Conservation (phyloP, 352 stramenopile species). For the Globisporangium lucens region DNA sequence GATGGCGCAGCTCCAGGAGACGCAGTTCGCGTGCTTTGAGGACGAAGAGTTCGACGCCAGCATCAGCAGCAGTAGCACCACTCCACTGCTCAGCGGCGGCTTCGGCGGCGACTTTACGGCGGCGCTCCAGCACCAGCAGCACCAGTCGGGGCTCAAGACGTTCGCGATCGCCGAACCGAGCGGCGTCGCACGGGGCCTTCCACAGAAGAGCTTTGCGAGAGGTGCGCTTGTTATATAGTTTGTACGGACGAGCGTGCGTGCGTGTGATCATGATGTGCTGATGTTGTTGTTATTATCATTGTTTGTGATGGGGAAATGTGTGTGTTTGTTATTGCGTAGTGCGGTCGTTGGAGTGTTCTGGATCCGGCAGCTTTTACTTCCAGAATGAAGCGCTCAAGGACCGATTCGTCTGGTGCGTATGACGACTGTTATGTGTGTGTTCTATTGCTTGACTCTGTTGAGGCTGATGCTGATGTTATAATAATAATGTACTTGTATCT, state of each 20-base stretch:
- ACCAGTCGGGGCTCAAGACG: constrained; percentile 15
- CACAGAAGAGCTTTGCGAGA: constrained; percentile 52
- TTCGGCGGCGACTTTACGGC: constrained; percentile 18
- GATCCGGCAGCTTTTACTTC: constrained; percentile 73
- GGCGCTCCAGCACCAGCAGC: constrained; percentile 8
- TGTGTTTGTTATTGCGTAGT: constrained; percentile 25
- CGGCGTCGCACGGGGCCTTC: constrained; percentile 27
- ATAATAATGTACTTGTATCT: constrained; percentile 3
- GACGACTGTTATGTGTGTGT: background rate
- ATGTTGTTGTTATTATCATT: background rate
- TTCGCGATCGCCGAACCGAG: constrained; percentile 16
- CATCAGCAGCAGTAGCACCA: background rate
- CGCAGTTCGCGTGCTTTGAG: constrained; percentile 73
- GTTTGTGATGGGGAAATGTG: background rate
- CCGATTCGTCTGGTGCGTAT: constrained; percentile 54
- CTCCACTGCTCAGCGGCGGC: constrained; percentile 4
- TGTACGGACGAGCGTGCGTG: constrained; percentile 1
- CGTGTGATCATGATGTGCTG: background rate
- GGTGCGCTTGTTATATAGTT: constrained; percentile 25
- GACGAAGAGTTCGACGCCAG: constrained; percentile 35
- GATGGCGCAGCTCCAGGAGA: constrained; percentile 54
- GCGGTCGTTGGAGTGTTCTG: constrained; percentile 59
- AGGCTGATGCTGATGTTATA: background rate
- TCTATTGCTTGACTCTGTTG: background rate
- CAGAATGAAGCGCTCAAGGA: constrained; percentile 62